phyloP scores from a whole-genome alignment of 805 yeast species.

The Teunomyces panamensis region DNA sequence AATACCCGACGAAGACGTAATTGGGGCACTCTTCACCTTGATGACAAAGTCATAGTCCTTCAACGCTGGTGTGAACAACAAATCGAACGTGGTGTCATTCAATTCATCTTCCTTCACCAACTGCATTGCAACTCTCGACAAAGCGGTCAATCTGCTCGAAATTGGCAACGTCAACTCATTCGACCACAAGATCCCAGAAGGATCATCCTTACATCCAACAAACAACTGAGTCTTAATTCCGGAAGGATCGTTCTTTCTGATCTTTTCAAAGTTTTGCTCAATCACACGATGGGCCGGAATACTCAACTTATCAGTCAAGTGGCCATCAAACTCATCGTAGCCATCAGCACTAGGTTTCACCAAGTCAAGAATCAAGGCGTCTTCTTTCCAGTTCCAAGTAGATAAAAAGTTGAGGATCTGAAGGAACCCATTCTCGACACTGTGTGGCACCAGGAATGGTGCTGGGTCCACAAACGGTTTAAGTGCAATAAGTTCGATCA shows the following conservation, averaged over 20 bases:
- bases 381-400: slow-evolving; percentile 93
- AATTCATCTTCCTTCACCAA: slow-evolving; percentile 48
- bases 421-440: slow-evolving; percentile 77
- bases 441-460: slow-evolving; percentile 79
- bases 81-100: slow-evolving; percentile 37
- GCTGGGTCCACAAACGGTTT: slow-evolving; percentile 84
- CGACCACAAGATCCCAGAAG: slow-evolving; percentile 85
- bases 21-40: slow-evolving; percentile 46
- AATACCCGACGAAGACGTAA: slow-evolving; percentile 54
- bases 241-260: slow-evolving; percentile 77
- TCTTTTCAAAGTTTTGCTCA: slow-evolving; percentile 59
- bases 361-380: slow-evolving; percentile 76
- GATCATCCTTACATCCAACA: slow-evolving; percentile 79
- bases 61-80: slow-evolving; percentile 76
- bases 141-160: slow-evolving; percentile 82
- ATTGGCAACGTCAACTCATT: slow-evolving; percentile 63
- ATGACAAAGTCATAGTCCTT: slow-evolving; percentile 83
- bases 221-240: slow-evolving; percentile 77
- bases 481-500: slow-evolving; percentile 77
- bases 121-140: slow-evolving; percentile 71
- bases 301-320: slow-evolving; percentile 58
- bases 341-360: slow-evolving; percentile 35
- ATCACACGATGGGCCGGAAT: slow-evolving; percentile 60
- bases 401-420: slow-evolving; percentile 69
- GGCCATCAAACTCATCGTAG: slow-evolving; percentile 24